Percentiles rank a stretch among this genome's conserved stretches.
Conservation (phyloP, 2,329 filamentous ascomycete genomes). For the Mollisia scopiformis region DNA sequence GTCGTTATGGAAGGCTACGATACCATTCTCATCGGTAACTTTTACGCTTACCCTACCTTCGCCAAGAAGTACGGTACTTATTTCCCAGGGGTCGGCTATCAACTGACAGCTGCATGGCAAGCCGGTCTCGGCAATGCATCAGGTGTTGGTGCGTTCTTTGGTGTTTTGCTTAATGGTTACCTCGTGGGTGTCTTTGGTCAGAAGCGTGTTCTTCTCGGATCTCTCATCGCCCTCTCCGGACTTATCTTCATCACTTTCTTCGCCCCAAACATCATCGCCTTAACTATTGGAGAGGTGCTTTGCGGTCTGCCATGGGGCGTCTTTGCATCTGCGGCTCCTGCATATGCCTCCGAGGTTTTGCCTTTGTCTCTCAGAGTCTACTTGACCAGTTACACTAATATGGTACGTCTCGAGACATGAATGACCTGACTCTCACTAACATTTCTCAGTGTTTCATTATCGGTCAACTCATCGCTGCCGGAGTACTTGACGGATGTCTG, state of each 20-base stretch:
- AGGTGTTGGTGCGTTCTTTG: conserved; percentile 27
- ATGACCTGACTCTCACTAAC: background rate
- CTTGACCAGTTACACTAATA: conserved; percentile 54
- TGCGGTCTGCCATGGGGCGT: conserved; percentile 53
- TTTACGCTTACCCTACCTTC: conserved; percentile 26
- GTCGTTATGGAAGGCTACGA: conserved; percentile 33
- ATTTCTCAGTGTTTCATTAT: conserved; percentile 48
- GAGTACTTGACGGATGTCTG: conserved; percentile 47
- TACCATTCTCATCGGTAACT: conserved; percentile 27
- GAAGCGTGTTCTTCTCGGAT: conserved; percentile 39
- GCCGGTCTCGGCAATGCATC: conserved; percentile 24
- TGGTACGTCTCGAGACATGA: conserved; percentile 26
- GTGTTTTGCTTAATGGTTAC: conserved; percentile 48
- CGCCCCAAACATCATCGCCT: conserved; percentile 46
- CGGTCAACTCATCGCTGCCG: conserved; percentile 50
- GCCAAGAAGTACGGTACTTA: conserved; percentile 24
- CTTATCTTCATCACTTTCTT: conserved; percentile 56
- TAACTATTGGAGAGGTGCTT: conserved; percentile 51
- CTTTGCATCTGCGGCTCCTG: conserved; percentile 45
- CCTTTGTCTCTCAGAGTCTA: conserved; percentile 54
- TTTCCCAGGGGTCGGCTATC: conserved; percentile 14
- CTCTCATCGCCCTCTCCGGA: conserved; percentile 39
- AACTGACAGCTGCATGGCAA: conserved; percentile 26
- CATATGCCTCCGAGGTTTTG: conserved; percentile 49
- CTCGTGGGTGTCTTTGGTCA: conserved; percentile 47